phyloP scores from a whole-genome alignment of 768 basidiomycete genomes.

The Suillus hirtellus region DNA sequence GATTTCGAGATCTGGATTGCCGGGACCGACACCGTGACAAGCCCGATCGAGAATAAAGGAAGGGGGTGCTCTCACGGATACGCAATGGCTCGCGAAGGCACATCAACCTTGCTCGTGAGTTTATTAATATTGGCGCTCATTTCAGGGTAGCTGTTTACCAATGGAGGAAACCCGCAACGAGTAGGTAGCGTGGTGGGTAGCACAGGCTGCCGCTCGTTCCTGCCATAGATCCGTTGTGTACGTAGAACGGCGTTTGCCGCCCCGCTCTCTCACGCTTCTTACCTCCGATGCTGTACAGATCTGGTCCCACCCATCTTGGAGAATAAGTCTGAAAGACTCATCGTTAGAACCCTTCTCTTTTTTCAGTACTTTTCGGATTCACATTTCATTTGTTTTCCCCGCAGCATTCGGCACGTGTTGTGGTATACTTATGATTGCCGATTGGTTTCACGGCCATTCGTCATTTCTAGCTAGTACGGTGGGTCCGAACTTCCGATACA shows the following conservation, averaged over 20 bases:
- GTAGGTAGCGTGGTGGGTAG: constrained; percentile 2
- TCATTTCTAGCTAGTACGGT: neutral
- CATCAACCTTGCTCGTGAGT: constrained; percentile 8
- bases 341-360: neutral
- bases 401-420: neutral
- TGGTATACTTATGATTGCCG: constrained; percentile 1
- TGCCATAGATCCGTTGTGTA: constrained; percentile 16
- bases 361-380: neutral
- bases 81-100: constrained; percentile 19
- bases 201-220: constrained; percentile 22
- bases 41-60: constrained; percentile 21
- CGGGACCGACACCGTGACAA: constrained; percentile 30
- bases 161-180: neutral
- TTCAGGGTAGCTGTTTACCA: neutral
- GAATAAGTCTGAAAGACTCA: neutral
- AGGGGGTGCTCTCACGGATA: constrained; percentile 22
- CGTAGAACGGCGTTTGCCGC: constrained; percentile 15
- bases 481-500: constrained; percentile 3
- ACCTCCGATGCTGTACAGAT: constrained; percentile 8
- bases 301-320: neutral
- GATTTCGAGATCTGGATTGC: constrained; percentile 18
- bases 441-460: neutral
- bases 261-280: neutral
- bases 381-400: neutral
- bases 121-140: constrained; percentile 14